Conservation (phyloP, 345 rosid genomes). For the Corchorus olitorius region DNA sequence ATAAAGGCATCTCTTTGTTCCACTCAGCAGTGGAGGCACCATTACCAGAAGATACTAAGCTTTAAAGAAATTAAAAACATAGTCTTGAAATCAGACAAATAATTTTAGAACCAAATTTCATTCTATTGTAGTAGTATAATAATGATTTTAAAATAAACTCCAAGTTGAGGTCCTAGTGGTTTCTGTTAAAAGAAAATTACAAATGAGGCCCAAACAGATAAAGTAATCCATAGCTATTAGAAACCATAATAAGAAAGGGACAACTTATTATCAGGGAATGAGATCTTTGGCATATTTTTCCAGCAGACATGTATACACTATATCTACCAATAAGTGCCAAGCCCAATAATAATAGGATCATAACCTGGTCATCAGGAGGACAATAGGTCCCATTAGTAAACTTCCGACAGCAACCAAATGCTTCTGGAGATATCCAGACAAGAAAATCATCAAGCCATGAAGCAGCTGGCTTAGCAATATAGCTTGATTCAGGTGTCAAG, state of each 20-base stretch:
- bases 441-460: slow-evolving; percentile 99
- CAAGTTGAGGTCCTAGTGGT: slow-evolving; percentile 1
- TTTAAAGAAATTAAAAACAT: background rate
- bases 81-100: background rate
- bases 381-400: slow-evolving; percentile 91
- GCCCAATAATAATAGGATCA: slow-evolving; percentile 18
- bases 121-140: background rate
- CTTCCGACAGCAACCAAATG: slow-evolving; percentile 96
- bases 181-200: background rate
- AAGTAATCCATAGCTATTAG: slow-evolving; percentile 10
- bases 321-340: slow-evolving; percentile 4
- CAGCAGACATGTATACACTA: background rate
- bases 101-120: slow-evolving; percentile 12
- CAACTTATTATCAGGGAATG: slow-evolving; percentile 1
- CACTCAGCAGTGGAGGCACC: background rate
- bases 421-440: slow-evolving; percentile 98
- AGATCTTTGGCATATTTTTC: background rate
- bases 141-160: background rate
- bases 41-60: background rate
- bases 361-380: slow-evolving; percentile 95
- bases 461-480: slow-evolving; percentile 98
- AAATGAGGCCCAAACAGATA: background rate
- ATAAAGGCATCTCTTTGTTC: background rate
- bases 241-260: background rate
- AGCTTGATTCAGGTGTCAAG: slow-evolving; percentile 74